Evolutionary conservation across 2,329 filamentous ascomycete genomes (phyloP).

Genomic region (Byssochlamys sp.): DNA sequence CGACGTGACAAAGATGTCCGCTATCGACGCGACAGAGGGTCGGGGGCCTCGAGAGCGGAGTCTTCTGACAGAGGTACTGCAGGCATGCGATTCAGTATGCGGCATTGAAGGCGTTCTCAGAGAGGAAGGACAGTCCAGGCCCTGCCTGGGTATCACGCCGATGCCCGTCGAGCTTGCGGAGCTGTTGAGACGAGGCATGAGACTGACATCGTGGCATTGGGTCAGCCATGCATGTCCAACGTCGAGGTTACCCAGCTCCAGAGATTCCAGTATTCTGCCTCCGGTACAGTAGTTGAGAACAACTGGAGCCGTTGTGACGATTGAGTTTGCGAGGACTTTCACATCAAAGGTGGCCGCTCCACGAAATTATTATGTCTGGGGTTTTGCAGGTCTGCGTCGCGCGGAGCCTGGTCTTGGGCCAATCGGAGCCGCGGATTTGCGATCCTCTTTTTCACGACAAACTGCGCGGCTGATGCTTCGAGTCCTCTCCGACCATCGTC

Average conservation of each 20-base stretch:
- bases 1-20: constrained; percentile 45
- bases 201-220: constrained; percentile 50
- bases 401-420: constrained; percentile 24
- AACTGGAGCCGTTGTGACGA: neutral
- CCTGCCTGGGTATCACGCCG: constrained; percentile 40
- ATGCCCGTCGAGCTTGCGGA: constrained; percentile 43
- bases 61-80: constrained; percentile 18
- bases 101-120: constrained; percentile 20
- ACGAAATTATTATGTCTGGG: constrained; percentile 1
- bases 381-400: constrained; percentile 9
- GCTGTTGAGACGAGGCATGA: constrained; percentile 55
- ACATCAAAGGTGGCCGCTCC: constrained; percentile 1
- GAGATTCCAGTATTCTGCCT: neutral
- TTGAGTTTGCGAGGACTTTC: constrained; percentile 1
- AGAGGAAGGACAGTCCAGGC: constrained; percentile 19
- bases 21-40: constrained; percentile 30
- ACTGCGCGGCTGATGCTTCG: neutral
- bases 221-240: constrained; percentile 24
- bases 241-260: neutral
- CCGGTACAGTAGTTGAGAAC: neutral
- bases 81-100: constrained; percentile 14
- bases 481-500: neutral
- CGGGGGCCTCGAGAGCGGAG: constrained; percentile 19
- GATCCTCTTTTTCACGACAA: constrained; percentile 28
- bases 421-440: constrained; percentile 28